A percentile compares a stretch with the other conserved stretches of the same genome.
These are phyloP conservation scores for Cubamyces lactineus DNA, from an alignment of 768 basidiomycete species.

Conservation along the genomic window DNA sequence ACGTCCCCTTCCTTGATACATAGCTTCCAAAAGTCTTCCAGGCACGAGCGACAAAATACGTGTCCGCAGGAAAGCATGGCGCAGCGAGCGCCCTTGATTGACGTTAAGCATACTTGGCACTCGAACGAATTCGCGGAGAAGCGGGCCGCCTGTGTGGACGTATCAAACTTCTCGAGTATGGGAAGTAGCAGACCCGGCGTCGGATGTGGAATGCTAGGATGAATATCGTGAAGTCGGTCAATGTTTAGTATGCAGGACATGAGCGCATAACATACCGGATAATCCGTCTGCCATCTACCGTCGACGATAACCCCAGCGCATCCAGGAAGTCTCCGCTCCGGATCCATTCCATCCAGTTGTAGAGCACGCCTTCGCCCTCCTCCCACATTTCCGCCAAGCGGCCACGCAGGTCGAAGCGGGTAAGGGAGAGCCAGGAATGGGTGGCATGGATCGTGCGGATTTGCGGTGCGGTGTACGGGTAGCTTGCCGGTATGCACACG, in stretches of 20 bases:
- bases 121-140: slow-evolving; percentile 70
- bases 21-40: slow-evolving; percentile 81
- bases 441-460: slow-evolving; percentile 58
- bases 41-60: slow-evolving; percentile 82
- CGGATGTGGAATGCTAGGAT: slow-evolving; percentile 55
- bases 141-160: slow-evolving; percentile 45
- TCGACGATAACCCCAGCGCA: slow-evolving; percentile 43
- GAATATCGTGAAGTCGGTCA: not conserved
- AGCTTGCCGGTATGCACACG: slow-evolving; percentile 57
- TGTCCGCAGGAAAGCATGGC: slow-evolving; percentile 72
- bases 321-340: slow-evolving; percentile 66
- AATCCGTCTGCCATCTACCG: slow-evolving; percentile 32
- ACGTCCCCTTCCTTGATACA: slow-evolving; percentile 83
- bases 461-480: slow-evolving; percentile 49
- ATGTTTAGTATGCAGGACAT: not conserved
- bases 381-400: slow-evolving; percentile 61
- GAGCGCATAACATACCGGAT: slow-evolving; percentile 42
- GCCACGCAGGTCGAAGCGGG: slow-evolving; percentile 37
- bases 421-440: slow-evolving; percentile 59
- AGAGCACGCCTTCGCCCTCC: slow-evolving; percentile 62
- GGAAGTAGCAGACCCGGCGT: slow-evolving; percentile 56
- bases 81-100: slow-evolving; percentile 76
- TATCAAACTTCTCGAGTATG: slow-evolving; percentile 53
- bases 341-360: slow-evolving; percentile 73
- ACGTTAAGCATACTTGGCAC: slow-evolving; percentile 78